Evolutionary conservation across 306 rosid species (phyloP), one percentile per base, ranked within the genome.

Genomic region (Cucurbita ficifolia): DNA sequence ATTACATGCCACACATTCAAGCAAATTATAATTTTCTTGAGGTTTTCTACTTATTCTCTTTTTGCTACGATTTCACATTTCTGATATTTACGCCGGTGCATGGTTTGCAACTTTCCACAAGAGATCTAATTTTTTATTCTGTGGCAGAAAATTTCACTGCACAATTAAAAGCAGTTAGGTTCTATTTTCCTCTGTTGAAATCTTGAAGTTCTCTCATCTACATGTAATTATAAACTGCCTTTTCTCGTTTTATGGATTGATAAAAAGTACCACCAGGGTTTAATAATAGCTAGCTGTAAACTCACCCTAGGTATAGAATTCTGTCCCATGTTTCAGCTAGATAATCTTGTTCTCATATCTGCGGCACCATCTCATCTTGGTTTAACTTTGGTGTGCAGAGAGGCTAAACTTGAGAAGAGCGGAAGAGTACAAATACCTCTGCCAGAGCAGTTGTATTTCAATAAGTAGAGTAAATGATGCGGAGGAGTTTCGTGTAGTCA

Each of bases 361-460:
- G 21, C 36, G 13, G 14, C 58, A 49, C 45, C 24, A 49, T 70
- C 59, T 70, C 46, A 70, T 3, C 59, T 33, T 33, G 12, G 10
- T 76, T 82, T 80, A 74, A 56, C 72, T 79, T 83, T 76, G 52
- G 36, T 63, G 79, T 64, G 62, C 91, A 95, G 99, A 88, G 81
- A 87, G 76, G 83, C 81, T 95, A 77, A 95, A 88, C 78, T 86
- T 95, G 81, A 86, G 56, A 77, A 83, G 68, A 79, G 96, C 74
- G 8, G 85, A 87, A 49, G 96, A 89, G 70, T 95, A 95, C 75
- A 91, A 86, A 58, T 95, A 95, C 83, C 82, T 95, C 79, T 84
- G 82, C 76, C 99, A 91, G 85, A 95, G 97, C 81, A 82, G 73
- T 79, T 95, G 97, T 81, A 86, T 83, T 80, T 91, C 95, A 79